These are phyloP conservation scores for Orobanche coerulescens DNA, from an alignment of 257 asterid species.

Conservation along the genomic window DNA sequence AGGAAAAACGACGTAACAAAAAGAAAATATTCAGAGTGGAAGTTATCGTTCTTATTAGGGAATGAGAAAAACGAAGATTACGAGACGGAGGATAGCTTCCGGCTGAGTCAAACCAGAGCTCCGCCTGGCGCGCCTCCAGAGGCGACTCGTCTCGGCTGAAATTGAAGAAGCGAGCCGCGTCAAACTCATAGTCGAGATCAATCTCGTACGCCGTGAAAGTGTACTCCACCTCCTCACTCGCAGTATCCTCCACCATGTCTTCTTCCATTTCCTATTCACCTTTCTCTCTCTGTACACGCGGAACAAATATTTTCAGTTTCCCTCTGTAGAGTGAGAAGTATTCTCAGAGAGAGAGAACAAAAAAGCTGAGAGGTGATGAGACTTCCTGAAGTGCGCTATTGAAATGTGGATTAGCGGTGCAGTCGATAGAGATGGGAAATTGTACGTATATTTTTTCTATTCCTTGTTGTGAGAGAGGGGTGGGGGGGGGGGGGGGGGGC, in stretches of 20 bases:
- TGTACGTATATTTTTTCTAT: conserved; percentile 16
- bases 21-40: not conserved
- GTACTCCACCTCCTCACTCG: conserved; percentile 35
- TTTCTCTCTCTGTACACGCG: conserved; percentile 1
- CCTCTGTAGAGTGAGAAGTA: conserved; percentile 7
- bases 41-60: not conserved
- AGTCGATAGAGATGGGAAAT: conserved; percentile 42
- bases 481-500: conserved; percentile 20
- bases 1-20: not conserved
- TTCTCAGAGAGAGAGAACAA: conserved; percentile 2
- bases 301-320: not conserved
- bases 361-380: conserved; percentile 16
- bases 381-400: conserved; percentile 24
- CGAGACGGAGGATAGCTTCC: conserved; percentile 89
- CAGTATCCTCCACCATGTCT: conserved; percentile 50
- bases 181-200: conserved; percentile 91
- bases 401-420: conserved; percentile 23
- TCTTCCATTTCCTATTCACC: conserved; percentile 38
- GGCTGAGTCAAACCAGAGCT: conserved; percentile 81
- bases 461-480: conserved; percentile 24
- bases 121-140: conserved; percentile 49
- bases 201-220: conserved; percentile 65
- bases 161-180: conserved; percentile 75
- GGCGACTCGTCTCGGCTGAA: conserved; percentile 55
- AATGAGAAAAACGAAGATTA: conserved; percentile 23